Conservation (phyloP, 495 filamentous ascomycete genomes). For the Xylaria sp. region DNA sequence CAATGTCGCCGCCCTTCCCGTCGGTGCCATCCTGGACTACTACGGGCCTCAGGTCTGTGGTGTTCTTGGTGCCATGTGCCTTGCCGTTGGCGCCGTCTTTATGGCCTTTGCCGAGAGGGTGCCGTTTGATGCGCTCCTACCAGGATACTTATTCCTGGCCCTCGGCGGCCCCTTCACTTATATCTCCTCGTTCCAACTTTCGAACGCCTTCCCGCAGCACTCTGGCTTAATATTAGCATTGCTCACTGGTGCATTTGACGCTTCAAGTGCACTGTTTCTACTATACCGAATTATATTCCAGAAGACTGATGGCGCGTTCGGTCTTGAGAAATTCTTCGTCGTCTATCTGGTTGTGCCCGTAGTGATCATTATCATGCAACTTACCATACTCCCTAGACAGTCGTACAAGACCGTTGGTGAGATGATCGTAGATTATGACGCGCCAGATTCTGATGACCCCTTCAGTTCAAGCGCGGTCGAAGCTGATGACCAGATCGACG, state of each 20-base stretch:
- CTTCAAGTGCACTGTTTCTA: conserved; percentile 86
- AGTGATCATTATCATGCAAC: conserved; percentile 71
- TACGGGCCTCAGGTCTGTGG: conserved; percentile 82
- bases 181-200: conserved; percentile 91
- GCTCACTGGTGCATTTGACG: conserved; percentile 89
- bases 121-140: conserved; percentile 74
- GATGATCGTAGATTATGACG: conserved; percentile 73
- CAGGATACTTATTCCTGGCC: conserved; percentile 81
- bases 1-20: conserved; percentile 77
- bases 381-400: conserved; percentile 76
- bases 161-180: conserved; percentile 90
- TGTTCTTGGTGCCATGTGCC: conserved; percentile 71
- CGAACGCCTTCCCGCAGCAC: conserved; percentile 85
- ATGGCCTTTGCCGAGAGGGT: conserved; percentile 73
- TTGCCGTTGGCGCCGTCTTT: conserved; percentile 71
- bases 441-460: conserved; percentile 29
- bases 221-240: conserved; percentile 86
- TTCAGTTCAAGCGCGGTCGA: conserved; percentile 40
- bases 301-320: conserved; percentile 64
- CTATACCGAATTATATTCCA: conserved; percentile 82
- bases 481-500: conserved; percentile 67
- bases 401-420: conserved; percentile 93
- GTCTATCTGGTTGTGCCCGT: conserved; percentile 76
- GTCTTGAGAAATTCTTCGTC: conserved; percentile 75
- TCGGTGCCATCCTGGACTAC: conserved; percentile 84